Evolutionary conservation across 768 basidiomycete species (phyloP), one percentile per base, ranked within the genome.

Genomic region (Thelephora aurantiotincta): DNA sequence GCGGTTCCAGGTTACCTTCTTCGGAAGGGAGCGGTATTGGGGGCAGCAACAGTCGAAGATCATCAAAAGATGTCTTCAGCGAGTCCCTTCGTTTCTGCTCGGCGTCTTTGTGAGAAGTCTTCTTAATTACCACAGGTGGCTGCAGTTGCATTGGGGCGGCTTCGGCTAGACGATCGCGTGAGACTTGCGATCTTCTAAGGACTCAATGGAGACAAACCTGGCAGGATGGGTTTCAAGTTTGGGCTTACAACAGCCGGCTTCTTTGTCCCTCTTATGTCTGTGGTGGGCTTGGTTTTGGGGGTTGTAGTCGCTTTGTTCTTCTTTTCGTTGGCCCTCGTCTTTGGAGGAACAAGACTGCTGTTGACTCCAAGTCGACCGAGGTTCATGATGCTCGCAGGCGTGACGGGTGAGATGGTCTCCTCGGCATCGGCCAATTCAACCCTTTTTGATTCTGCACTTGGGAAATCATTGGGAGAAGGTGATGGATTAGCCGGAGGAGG

Each of bases 81-180:
- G 89, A 92, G 64, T 99, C 94, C 7, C 96, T 80, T 41, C 96
- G 83, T 60, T 93, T 92, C 62, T 99, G 96, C 64, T 99, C 96
- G 5, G 96, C 96, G 11, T 82, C 87, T 65, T 97, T 98, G 65
- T 99, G 88, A 6, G 87, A 87, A 23, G 81, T 82, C 62, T 88
- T 89, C 50, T 78, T 74, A 43, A 73, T 63, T 33, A 70, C 71
- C 23, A 64, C 65, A 36, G 63, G 62, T 38, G 58, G 74, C 52
- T 56, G 58, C 34, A 33, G 43, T 48, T 50, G 53, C 6, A 44
- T 43, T 9, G 38, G 18, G 22, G 7, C 14, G 38, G 18, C 38
- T 41, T 41, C 38, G 18, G 38, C 38, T 41, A 22, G 22, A 41
- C 38, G 14, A 7, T 18, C 18, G 18, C 11, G 16, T 41, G 38